Percentiles rank a stretch among this genome's conserved stretches.
Conservation (phyloP, 1,284 basidiomycete genomes). For the Sanghuangporus weigelae region DNA sequence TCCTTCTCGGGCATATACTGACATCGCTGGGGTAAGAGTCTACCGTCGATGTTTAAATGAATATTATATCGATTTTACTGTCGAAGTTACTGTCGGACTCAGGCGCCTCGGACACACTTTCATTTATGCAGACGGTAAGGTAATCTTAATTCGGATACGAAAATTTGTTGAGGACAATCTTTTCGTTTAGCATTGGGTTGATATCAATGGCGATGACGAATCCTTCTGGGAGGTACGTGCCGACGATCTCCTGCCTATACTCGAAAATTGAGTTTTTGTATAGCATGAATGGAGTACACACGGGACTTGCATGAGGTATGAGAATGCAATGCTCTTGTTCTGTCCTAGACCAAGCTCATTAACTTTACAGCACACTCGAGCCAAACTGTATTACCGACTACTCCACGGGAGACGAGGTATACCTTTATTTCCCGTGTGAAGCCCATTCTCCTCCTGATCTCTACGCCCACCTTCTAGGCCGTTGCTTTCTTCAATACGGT, state of each 20-base stretch:
- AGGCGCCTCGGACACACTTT: conserved; percentile 56
- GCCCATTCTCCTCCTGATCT: conserved; percentile 1
- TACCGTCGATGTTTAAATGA: neutral
- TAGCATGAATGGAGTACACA: conserved; percentile 70
- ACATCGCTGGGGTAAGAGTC: conserved; percentile 45
- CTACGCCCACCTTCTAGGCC: conserved; percentile 35
- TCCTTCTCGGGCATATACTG: conserved; percentile 51
- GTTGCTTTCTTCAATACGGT: conserved; percentile 69
- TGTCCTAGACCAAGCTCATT: neutral
- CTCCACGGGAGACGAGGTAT: conserved; percentile 52
- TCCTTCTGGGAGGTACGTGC: conserved; percentile 62
- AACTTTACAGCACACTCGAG: conserved; percentile 49
- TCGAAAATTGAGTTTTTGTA: conserved; percentile 16
- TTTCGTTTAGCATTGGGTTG: conserved; percentile 51
- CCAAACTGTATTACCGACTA: conserved; percentile 42
- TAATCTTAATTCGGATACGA: conserved; percentile 5
- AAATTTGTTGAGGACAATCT: conserved; percentile 3
- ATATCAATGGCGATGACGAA: conserved; percentile 56
- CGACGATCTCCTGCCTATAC: neutral
- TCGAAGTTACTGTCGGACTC: conserved; percentile 51
- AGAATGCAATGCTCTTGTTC: neutral
- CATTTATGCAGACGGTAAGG: conserved; percentile 56
- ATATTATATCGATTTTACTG: neutral
- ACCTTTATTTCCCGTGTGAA: conserved; percentile 2
- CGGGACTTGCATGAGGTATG: conserved; percentile 69